Conservation (phyloP, 2,329 filamentous ascomycete species). For the Thielaviopsis populi region DNA sequence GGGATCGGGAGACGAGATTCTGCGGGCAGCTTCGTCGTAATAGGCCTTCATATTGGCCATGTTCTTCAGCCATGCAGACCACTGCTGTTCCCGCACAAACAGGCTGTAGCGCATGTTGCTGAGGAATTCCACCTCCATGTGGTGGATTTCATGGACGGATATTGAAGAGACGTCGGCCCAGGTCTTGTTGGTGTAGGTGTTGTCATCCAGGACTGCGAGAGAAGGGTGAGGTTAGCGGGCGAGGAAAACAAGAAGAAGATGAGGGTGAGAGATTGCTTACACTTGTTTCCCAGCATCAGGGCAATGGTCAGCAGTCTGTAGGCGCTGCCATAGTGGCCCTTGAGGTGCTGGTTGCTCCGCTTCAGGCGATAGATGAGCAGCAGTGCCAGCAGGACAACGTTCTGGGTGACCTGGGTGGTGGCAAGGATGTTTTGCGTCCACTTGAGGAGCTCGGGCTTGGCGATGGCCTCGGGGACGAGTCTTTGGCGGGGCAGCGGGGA, state of each 20-base stretch:
- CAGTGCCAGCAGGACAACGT: conserved; percentile 79
- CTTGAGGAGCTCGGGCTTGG: conserved; percentile 37
- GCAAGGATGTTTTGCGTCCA: conserved; percentile 85
- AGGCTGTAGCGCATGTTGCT: conserved; percentile 97
- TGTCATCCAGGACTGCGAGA: conserved; percentile 70
- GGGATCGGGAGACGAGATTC: conserved; percentile 23
- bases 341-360: conserved; percentile 73
- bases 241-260: conserved; percentile 8
- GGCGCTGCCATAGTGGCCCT: conserved; percentile 84
- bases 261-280: conserved; percentile 31
- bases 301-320: conserved; percentile 86
- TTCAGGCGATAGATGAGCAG: conserved; percentile 90
- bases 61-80: conserved; percentile 75
- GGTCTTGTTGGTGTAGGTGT: conserved; percentile 98
- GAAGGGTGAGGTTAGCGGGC: background rate
- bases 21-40: conserved; percentile 51
- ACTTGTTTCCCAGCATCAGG: conserved; percentile 96
- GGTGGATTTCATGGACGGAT: conserved; percentile 84
- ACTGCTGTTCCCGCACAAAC: conserved; percentile 70
- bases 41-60: conserved; percentile 71
- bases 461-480: conserved; percentile 57
- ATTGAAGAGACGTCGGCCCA: conserved; percentile 98
- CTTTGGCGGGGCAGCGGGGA: conserved; percentile 28
- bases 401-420: conserved; percentile 91
- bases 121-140: conserved; percentile 99